phyloP scores from a whole-genome alignment of 2,329 filamentous ascomycete species.

The Trichophaea hybrida region DNA sequence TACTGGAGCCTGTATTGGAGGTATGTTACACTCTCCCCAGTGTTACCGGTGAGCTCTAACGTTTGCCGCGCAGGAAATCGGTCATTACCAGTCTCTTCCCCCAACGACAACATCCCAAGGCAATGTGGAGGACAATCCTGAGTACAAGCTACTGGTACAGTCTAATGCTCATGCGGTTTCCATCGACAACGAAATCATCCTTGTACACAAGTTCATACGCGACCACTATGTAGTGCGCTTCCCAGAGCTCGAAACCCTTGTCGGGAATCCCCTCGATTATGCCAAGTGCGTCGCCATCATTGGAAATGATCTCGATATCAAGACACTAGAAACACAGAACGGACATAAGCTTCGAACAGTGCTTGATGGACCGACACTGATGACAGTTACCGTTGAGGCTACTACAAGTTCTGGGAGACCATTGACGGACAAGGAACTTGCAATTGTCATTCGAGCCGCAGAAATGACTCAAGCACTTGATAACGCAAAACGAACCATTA shows the following conservation, averaged over 20 bases:
- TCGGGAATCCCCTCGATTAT: conserved; percentile 87
- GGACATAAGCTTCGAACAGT: conserved; percentile 70
- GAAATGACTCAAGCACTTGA: conserved; percentile 81
- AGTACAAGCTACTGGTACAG: conserved; percentile 76
- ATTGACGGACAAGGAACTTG: conserved; percentile 60
- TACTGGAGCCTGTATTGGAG: conserved; percentile 64
- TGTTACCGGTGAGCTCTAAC: neutral
- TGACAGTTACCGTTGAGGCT: conserved; percentile 92
- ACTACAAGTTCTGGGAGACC: conserved; percentile 73
- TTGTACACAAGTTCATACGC: conserved; percentile 90
- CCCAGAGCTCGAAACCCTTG: conserved; percentile 77
- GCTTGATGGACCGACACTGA: conserved; percentile 75
- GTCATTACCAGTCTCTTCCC: conserved; percentile 56
- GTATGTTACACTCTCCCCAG: conserved; percentile 39
- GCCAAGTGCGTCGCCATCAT: conserved; percentile 89
- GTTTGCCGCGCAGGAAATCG: conserved; percentile 55
- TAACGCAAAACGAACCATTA: conserved; percentile 70
- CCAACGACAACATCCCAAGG: conserved; percentile 54
- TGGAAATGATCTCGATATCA: conserved; percentile 85
- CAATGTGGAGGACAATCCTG: conserved; percentile 80
- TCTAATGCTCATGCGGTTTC: conserved; percentile 81
- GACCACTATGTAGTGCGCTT: conserved; percentile 93
- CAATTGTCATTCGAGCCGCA: conserved; percentile 61
- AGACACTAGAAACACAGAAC: conserved; percentile 57
- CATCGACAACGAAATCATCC: conserved; percentile 81